phyloP scores from a whole-genome alignment of 2,329 filamentous ascomycete species.

The Epichloe sibirici region DNA sequence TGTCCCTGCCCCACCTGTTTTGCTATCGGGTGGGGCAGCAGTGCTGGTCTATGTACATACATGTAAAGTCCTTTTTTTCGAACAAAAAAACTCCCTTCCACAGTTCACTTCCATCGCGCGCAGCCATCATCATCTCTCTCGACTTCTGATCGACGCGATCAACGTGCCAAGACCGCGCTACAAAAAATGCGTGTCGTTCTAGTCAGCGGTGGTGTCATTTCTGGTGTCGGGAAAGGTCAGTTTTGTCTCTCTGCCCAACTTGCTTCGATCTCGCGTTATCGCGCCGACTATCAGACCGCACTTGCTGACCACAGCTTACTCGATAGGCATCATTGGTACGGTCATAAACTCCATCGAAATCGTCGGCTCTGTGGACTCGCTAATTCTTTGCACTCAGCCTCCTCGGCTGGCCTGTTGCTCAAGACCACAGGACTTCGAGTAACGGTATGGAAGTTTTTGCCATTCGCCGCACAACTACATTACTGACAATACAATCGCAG shows the following conservation, averaged over 20 bases:
- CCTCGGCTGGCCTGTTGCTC: constrained; percentile 49
- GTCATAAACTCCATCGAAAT: too few species aligned
- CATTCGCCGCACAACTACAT: not conserved
- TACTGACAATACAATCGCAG: not conserved
- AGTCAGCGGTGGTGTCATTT: constrained; percentile 35
- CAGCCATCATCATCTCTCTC: not conserved
- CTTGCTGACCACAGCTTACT: not conserved
- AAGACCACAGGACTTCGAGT: constrained; percentile 16
- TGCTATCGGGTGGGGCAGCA: not conserved
- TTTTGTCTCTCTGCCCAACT: not conserved
- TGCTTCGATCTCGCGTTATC: not conserved
- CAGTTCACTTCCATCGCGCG: not conserved
- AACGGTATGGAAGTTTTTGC: constrained; percentile 6
- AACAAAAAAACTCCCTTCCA: not conserved
- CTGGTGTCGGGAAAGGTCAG: constrained; percentile 47
- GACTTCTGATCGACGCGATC: not conserved
- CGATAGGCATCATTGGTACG: constrained; percentile 6
- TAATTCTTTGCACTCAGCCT: constrained; percentile 32
- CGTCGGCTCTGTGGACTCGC: not conserved
- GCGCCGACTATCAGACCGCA: not conserved
- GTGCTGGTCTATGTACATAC: too few species aligned
- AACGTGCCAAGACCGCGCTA: not conserved
- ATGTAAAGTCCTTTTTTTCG: not conserved
- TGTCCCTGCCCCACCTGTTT: not conserved
- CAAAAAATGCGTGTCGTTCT: constrained; percentile 18